Evolutionary conservation across 257 asterid genomes (phyloP).

Genomic region (Ocimum tenuiflorum): DNA sequence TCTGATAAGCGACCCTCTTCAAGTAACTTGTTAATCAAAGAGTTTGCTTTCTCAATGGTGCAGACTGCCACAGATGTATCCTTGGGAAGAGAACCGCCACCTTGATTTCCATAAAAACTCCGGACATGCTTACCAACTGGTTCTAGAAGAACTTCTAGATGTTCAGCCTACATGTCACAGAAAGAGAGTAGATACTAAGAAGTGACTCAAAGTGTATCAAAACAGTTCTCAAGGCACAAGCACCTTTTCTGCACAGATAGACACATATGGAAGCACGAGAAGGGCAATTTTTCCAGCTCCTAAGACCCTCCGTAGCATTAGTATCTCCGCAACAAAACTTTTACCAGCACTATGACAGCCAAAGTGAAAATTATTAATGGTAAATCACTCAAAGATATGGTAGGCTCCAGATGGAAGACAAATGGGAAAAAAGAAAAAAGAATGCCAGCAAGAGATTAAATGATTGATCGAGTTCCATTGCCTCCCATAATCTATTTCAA

Average conservation of each 20-base stretch:
- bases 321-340: slow-evolving; percentile 94
- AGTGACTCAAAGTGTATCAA: slow-evolving; percentile 12
- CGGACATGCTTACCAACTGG: slow-evolving; percentile 86
- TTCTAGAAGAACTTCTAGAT: slow-evolving; percentile 80
- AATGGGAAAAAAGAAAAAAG: neutral
- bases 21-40: slow-evolving; percentile 70
- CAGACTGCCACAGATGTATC: slow-evolving; percentile 93
- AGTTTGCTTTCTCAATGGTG: slow-evolving; percentile 97
- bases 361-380: slow-evolving; percentile 11
- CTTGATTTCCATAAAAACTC: slow-evolving; percentile 95
- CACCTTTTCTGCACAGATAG: slow-evolving; percentile 95
- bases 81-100: slow-evolving; percentile 88
- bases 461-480: too few species aligned
- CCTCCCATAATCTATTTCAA: too few species aligned
- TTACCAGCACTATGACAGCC: slow-evolving; percentile 73
- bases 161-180: slow-evolving; percentile 63
- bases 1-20: slow-evolving; percentile 95
- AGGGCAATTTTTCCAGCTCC: slow-evolving; percentile 81
- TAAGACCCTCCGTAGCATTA: slow-evolving; percentile 83
- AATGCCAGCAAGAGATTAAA: too few species aligned
- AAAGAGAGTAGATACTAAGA: slow-evolving; percentile 12
- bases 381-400: too few species aligned
- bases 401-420: neutral
- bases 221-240: slow-evolving; percentile 6
- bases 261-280: slow-evolving; percentile 95